Evolutionary conservation across 371 early-diverging fungal species (phyloP), one percentile per base, ranked within the genome.

Genomic region (Apophysomyces sp.): DNA sequence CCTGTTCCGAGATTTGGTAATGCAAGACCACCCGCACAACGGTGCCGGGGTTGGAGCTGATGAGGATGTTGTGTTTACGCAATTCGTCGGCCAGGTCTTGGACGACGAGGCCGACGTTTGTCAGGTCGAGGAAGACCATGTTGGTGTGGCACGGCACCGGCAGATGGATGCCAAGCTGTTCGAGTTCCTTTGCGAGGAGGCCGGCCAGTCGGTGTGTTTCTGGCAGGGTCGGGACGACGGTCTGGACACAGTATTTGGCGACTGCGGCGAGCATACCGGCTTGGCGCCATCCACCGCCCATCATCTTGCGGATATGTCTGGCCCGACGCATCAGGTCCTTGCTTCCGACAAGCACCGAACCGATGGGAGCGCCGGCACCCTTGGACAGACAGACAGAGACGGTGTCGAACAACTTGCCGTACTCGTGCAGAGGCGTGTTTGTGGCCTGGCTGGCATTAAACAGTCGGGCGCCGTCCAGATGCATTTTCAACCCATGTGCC

Each of bases 231-330:
- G 92, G 89, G 72, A 85, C 83, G 15, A 85, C 76, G 26, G 69
- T 73, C n/a, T 85, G 73, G 34, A 91, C 80, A 16, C 90, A 87
- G 72, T 87, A 86, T 8, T 85, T 72, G 1, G 87, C 90, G 2
- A 89, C 92, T 8, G 81, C 86, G 0, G 94, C 94, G 34, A 94
- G 63, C 2, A 81, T 61, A 4, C 95, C 94, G 1, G 90, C 87
- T 71, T 94, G 95, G n/a, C 94, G 81, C 95, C 92, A 92, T 1
- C 92, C 95, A 40, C 97, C 97, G 26, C 97, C 97, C 80, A 91
- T 92, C 64, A 93, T 57, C 67, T 95, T 92, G 32, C 97, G 81
- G 61, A 92, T 83, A 60, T 92, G 92, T 12, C 89, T 74, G 0
- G 96, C 95, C 34, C 80, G 83, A 26, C 79, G 78, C 52, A 96